Conservation (phyloP, 257 asterid species). For the Solanum appendiculatum region DNA sequence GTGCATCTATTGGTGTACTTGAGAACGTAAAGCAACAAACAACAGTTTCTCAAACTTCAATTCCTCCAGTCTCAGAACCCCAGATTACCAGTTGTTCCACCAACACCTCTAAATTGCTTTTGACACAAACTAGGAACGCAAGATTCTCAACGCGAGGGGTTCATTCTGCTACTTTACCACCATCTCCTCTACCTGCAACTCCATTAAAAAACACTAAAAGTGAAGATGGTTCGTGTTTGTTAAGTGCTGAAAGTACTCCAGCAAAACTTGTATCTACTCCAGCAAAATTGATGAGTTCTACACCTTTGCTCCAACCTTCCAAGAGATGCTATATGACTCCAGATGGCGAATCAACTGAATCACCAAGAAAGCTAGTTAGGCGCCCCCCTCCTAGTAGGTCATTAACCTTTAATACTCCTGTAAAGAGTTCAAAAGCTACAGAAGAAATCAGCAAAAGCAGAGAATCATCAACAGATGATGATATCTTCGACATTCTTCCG, state of each 20-base stretch:
- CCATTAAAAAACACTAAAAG: slow-evolving; percentile 24
- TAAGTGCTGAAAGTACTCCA: slow-evolving; percentile 35
- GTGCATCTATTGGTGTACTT: background rate
- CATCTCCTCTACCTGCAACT: slow-evolving; percentile 27
- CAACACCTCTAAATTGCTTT: background rate
- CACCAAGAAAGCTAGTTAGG: slow-evolving; percentile 45
- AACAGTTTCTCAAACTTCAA: background rate
- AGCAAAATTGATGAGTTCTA: slow-evolving; percentile 45
- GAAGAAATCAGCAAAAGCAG: slow-evolving; percentile 9
- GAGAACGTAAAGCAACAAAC: slow-evolving; percentile 9
- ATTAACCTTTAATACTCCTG: slow-evolving; percentile 65
- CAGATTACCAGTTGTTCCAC: background rate
- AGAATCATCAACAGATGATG: slow-evolving; percentile 20
- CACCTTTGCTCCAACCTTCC: slow-evolving; percentile 51
- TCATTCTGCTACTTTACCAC: background rate
- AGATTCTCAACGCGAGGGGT: background rate
- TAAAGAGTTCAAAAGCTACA: slow-evolving; percentile 26
- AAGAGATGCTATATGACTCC: slow-evolving; percentile 74
- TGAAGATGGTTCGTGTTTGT: slow-evolving; percentile 3
- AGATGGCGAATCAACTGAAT: slow-evolving; percentile 26
- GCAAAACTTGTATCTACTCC: slow-evolving; percentile 38
- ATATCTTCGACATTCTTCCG: slow-evolving; percentile 45
- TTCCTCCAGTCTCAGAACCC: background rate
- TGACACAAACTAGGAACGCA: background rate
- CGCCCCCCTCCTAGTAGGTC: slow-evolving; percentile 67